phyloP scores from a whole-genome alignment of 2,329 filamentous ascomycete species.

The Exophiala sideris region DNA sequence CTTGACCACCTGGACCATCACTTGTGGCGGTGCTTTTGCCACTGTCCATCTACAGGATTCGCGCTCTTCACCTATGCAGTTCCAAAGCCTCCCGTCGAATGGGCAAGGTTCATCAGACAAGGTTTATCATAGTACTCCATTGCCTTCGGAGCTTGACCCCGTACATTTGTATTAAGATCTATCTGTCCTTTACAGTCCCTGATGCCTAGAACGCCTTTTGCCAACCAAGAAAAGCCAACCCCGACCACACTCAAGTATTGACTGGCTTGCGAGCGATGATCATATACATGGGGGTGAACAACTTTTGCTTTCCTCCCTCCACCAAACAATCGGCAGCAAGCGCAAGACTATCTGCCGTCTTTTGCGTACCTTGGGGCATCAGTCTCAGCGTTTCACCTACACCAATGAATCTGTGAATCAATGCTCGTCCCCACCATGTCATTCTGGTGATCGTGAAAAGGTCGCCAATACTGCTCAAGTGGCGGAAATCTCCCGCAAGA shows the following conservation, averaged over 20 bases:
- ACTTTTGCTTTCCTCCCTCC: slow-evolving; percentile 77
- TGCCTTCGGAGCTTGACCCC: too few relatives aligned
- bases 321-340: slow-evolving; percentile 80
- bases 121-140: too few relatives aligned
- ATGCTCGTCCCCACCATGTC: slow-evolving; percentile 75
- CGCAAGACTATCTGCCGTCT: slow-evolving; percentile 89
- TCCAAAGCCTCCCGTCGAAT: too few relatives aligned
- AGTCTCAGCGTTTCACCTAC: slow-evolving; percentile 70
- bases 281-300: slow-evolving; percentile 99
- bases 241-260: slow-evolving; percentile 8
- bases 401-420: slow-evolving; percentile 75
- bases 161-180: neutral
- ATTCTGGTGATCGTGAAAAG: slow-evolving; percentile 74
- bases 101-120: too few relatives aligned
- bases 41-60: too few relatives aligned
- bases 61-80: too few relatives aligned
- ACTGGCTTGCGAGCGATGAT: slow-evolving; percentile 87
- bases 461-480: slow-evolving; percentile 76
- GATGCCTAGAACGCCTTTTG: neutral
- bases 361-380: slow-evolving; percentile 80
- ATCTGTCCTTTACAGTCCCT: neutral
- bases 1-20: too few relatives aligned
- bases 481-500: slow-evolving; percentile 76
- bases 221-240: neutral
- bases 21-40: too few relatives aligned